Conservation (phyloP, 192 early-diverging fungal species). For the Chytriomyces sp. region DNA sequence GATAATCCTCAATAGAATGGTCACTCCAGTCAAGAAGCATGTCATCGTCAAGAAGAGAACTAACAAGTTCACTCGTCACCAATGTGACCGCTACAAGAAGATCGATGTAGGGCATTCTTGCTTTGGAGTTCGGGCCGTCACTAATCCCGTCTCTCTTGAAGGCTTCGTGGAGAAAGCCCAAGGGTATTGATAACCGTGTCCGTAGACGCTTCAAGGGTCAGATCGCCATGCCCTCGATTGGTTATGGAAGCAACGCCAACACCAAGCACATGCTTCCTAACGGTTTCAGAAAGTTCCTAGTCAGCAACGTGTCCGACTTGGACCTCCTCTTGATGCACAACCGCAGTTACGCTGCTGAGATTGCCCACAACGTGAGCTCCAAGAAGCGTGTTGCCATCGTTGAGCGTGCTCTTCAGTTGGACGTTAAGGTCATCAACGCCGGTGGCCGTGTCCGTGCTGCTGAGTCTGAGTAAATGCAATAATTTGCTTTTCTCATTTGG, state of each 20-base stretch:
- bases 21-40: slow-evolving; percentile 90
- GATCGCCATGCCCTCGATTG: slow-evolving; percentile 98
- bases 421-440: slow-evolving; percentile 96
- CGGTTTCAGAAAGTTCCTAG: slow-evolving; percentile 98
- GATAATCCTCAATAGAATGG: slow-evolving; percentile 72
- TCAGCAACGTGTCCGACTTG: slow-evolving; percentile 90
- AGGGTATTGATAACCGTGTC: slow-evolving; percentile 99
- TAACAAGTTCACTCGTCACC: slow-evolving; percentile 93
- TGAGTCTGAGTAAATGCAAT: slow-evolving; percentile 35
- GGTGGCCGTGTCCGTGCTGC: slow-evolving; percentile 73
- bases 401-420: slow-evolving; percentile 92
- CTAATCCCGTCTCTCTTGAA: slow-evolving; percentile 25
- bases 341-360: slow-evolving; percentile 98
- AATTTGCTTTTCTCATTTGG: neutral
- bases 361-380: slow-evolving; percentile 95
- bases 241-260: slow-evolving; percentile 96
- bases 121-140: neutral
- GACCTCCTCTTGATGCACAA: slow-evolving; percentile 99
- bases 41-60: slow-evolving; percentile 99
- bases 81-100: slow-evolving; percentile 97
- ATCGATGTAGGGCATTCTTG: slow-evolving; percentile 68
- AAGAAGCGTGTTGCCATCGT: slow-evolving; percentile 91
- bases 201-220: slow-evolving; percentile 98
- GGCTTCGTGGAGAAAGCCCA: slow-evolving; percentile 99
- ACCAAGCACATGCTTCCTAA: slow-evolving; percentile 96